phyloP scores from a whole-genome alignment of 805 yeast species.

The Dipodascus albidus region DNA sequence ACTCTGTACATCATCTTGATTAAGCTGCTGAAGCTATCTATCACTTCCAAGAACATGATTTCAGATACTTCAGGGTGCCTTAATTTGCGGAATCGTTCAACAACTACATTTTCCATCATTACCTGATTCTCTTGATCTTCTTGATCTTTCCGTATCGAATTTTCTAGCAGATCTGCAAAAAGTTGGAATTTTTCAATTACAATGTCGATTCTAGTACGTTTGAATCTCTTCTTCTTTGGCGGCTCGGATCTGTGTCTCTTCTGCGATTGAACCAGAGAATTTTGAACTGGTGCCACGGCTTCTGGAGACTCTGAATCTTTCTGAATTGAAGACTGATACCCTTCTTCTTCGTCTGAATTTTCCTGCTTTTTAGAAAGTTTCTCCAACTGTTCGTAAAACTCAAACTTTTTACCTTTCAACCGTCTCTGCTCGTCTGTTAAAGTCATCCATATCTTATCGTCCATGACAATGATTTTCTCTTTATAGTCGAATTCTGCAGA shows the following conservation, averaged over 20 bases:
- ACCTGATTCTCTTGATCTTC: not conserved
- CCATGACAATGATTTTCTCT: not conserved
- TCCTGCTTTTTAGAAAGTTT: not conserved
- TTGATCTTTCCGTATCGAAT: not conserved
- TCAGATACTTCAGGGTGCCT: not conserved
- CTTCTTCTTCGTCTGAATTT: not conserved
- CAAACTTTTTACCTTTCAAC: not conserved
- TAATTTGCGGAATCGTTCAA: not conserved
- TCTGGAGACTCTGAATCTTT: not conserved
- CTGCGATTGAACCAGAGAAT: not conserved
- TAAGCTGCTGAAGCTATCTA: not conserved
- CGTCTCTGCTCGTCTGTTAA: not conserved
- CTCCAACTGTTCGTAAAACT: not conserved
- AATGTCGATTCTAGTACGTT: not conserved
- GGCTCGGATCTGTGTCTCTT: not conserved
- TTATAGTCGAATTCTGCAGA: not conserved
- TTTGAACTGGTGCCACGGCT: not conserved
- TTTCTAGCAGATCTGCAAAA: not conserved
- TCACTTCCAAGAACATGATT: not conserved
- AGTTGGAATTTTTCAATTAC: not conserved
- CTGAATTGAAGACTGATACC: not conserved
- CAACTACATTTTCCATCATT: not conserved
- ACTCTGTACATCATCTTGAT: not conserved
- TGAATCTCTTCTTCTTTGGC: not conserved
- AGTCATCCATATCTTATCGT: not conserved